These are phyloP conservation scores for Singerocomus inundabilis DNA, from an alignment of 1,284 basidiomycete genomes.

Conservation along the genomic window DNA sequence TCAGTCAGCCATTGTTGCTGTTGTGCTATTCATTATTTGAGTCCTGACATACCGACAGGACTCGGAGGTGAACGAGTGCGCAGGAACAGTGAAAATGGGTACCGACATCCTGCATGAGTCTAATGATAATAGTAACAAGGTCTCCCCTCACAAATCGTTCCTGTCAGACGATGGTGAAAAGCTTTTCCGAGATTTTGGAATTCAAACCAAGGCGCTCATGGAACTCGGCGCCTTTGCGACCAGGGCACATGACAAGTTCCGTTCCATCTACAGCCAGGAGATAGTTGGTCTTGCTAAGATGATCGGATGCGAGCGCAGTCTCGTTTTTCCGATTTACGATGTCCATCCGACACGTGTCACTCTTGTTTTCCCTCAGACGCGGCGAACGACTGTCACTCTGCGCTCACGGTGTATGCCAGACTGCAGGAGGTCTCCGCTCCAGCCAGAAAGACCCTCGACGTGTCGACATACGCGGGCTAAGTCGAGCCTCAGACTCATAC, in stretches of 20 bases:
- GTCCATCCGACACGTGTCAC: background rate
- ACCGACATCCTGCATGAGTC: constrained; percentile 59
- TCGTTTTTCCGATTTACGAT: too few species aligned
- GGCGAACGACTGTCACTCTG: constrained; percentile 59
- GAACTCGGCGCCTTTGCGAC: constrained; percentile 55
- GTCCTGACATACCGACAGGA: constrained; percentile 21
- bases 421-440: constrained; percentile 39
- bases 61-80: constrained; percentile 50
- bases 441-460: constrained; percentile 27
- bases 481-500: constrained; percentile 21
- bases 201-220: constrained; percentile 48
- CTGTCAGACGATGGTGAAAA: constrained; percentile 59
- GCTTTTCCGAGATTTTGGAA: constrained; percentile 58
- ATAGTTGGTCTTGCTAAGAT: constrained; percentile 55
- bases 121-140: background rate
- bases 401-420: constrained; percentile 46
- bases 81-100: constrained; percentile 51
- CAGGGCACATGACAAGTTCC: constrained; percentile 45
- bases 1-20: constrained; percentile 5
- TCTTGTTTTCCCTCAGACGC: constrained; percentile 42
- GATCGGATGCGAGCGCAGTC: too few species aligned
- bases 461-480: constrained; percentile 32
- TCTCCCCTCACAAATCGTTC: background rate
- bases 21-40: too few species aligned
- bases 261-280: constrained; percentile 37